Evolutionary conservation across 2,329 filamentous ascomycete genomes (phyloP).

Genomic region (Orbilia brochopaga): DNA sequence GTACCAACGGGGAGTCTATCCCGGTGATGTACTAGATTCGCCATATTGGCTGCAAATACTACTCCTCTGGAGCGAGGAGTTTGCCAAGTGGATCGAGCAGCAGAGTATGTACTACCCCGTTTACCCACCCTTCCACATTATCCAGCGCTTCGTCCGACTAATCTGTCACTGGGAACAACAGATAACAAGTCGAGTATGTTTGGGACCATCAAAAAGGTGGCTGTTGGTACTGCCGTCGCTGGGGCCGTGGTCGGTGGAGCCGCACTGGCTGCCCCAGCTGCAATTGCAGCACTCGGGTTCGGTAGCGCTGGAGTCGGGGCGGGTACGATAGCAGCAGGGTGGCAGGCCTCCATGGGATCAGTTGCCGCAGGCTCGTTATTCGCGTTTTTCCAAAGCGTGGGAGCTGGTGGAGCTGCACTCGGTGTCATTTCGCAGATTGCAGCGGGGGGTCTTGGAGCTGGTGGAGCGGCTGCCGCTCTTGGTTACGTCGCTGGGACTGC

Average conservation of each 20-base stretch:
- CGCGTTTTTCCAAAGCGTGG: slow-evolving; percentile 31
- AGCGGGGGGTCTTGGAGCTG: slow-evolving; percentile 1
- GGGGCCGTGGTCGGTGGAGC: slow-evolving; percentile 3
- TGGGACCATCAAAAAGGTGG: slow-evolving; percentile 13
- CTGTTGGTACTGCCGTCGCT: background rate
- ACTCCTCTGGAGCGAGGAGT: slow-evolving; percentile 35
- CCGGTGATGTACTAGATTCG: slow-evolving; percentile 10
- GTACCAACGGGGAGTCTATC: slow-evolving; percentile 23
- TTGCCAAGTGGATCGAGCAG: background rate
- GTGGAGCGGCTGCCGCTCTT: slow-evolving; percentile 8
- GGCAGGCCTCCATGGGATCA: slow-evolving; percentile 21
- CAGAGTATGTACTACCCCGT: too few relatives aligned
- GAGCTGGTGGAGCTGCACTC: slow-evolving; percentile 27
- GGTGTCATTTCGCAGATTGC: slow-evolving; percentile 9
- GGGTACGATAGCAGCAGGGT: slow-evolving; percentile 19
- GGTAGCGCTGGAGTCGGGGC: slow-evolving; percentile 21
- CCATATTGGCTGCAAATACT: slow-evolving; percentile 16
- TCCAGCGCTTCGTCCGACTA: too few relatives aligned
- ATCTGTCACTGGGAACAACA: too few relatives aligned
- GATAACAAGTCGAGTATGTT: too few relatives aligned
- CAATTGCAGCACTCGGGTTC: slow-evolving; percentile 27
- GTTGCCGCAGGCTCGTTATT: slow-evolving; percentile 34
- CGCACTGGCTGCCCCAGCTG: slow-evolving; percentile 8
- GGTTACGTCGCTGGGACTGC: slow-evolving; percentile 12
- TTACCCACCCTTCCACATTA: background rate